These are phyloP conservation scores for Plasmopara viticola DNA, from an alignment of 352 stramenopile species.

Conservation along the genomic window DNA sequence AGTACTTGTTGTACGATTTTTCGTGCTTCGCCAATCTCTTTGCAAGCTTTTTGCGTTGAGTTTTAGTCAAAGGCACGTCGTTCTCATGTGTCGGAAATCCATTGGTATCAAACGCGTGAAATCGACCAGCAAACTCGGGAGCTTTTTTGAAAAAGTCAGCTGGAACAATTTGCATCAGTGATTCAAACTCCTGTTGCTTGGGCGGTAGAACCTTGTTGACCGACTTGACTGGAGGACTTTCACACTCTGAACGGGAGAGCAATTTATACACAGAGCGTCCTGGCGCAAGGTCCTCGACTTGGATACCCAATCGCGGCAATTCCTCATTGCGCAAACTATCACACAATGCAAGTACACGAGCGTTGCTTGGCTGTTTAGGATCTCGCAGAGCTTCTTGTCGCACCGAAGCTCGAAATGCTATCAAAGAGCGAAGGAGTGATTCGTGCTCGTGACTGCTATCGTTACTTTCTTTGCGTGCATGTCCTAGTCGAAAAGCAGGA, in stretches of 20 bases:
- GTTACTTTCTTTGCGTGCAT: constrained; percentile 1
- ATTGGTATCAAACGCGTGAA: constrained; percentile 43
- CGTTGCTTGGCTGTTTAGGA: constrained; percentile 29
- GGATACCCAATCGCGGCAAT: constrained; percentile 47
- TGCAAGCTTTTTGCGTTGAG: constrained; percentile 64
- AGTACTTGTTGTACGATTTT: constrained; percentile 65
- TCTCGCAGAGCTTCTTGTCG: constrained; percentile 52
- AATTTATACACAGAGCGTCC: constrained; percentile 58
- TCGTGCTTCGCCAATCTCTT: constrained; percentile 71
- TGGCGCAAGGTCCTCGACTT: constrained; percentile 62
- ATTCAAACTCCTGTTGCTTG: constrained; percentile 57
- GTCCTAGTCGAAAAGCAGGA: neutral
- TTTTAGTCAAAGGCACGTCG: constrained; percentile 48
- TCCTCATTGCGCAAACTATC: constrained; percentile 55
- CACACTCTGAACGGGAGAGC: constrained; percentile 32
- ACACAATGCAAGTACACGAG: constrained; percentile 49
- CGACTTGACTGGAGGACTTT: constrained; percentile 13
- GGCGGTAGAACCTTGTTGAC: constrained; percentile 8
- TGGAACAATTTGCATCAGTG: constrained; percentile 61
- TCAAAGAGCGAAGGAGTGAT: constrained; percentile 38
- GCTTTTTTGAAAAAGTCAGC: constrained; percentile 41
- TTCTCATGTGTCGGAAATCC: constrained; percentile 51
- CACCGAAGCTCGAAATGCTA: constrained; percentile 58
- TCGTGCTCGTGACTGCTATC: constrained; percentile 23
- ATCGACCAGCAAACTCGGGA: constrained; percentile 43